A percentile compares a stretch with the other conserved stretches of the same genome.
phyloP scores from a whole-genome alignment of 352 stramenopile species.

The Peronospora tabacina region DNA sequence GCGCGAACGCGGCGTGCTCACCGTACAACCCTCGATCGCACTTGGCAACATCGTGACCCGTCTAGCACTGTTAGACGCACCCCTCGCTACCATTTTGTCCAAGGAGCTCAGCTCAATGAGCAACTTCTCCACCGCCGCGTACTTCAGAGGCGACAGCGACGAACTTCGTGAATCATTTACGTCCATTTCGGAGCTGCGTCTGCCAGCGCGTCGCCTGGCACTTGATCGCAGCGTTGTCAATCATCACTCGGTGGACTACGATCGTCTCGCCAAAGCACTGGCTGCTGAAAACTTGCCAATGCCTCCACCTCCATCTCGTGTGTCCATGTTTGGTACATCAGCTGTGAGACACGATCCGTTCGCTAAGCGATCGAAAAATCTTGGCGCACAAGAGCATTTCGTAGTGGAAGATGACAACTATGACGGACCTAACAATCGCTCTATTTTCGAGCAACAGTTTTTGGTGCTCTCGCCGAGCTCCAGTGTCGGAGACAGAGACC shows the following conservation, averaged over 20 bases:
- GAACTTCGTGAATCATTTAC: slow-evolving; percentile 33
- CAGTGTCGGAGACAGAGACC: slow-evolving; percentile 8
- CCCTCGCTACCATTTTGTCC: slow-evolving; percentile 31
- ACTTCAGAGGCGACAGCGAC: slow-evolving; percentile 32
- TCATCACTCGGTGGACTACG: slow-evolving; percentile 55
- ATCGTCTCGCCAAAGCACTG: slow-evolving; percentile 33
- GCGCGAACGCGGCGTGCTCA: slow-evolving; percentile 49
- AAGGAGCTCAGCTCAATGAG: slow-evolving; percentile 36
- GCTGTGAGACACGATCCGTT: slow-evolving; percentile 51
- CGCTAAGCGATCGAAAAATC: slow-evolving; percentile 27
- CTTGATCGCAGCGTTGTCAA: slow-evolving; percentile 54
- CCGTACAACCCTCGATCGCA: slow-evolving; percentile 55
- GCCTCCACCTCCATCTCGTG: slow-evolving; percentile 42
- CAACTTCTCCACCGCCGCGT: slow-evolving; percentile 38
- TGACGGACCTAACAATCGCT: slow-evolving; percentile 17
- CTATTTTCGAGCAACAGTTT: slow-evolving; percentile 27
- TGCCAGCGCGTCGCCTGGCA: slow-evolving; percentile 28
- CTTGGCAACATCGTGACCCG: slow-evolving; percentile 57
- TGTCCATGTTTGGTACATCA: slow-evolving; percentile 60
- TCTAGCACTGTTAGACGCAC: slow-evolving; percentile 41
- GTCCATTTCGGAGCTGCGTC: slow-evolving; percentile 40
- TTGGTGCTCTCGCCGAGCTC: slow-evolving; percentile 21
- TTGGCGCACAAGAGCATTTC: slow-evolving; percentile 56
- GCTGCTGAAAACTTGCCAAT: slow-evolving; percentile 35
- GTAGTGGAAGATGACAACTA: slow-evolving; percentile 40